Conservation (phyloP, 1,284 basidiomycete genomes). For the Ganoderma lingzhi region DNA sequence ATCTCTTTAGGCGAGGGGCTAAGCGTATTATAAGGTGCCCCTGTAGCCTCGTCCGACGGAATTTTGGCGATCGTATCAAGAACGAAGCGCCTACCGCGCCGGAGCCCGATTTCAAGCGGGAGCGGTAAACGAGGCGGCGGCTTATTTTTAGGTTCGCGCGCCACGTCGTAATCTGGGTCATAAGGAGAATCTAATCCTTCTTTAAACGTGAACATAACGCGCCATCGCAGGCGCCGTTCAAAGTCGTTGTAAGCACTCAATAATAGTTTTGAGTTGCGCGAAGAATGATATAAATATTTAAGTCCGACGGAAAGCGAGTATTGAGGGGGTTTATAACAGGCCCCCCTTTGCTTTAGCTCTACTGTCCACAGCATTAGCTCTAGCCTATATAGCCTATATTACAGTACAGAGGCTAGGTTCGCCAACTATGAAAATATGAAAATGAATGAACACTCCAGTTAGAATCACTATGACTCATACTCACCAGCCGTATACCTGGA, state of each 20-base stretch:
- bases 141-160: background rate
- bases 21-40: background rate
- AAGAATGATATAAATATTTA: too few species aligned
- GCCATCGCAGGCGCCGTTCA: background rate
- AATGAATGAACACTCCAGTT: too few species aligned
- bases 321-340: too few species aligned
- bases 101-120: background rate
- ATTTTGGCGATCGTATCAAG: background rate
- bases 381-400: too few species aligned
- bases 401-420: too few species aligned
- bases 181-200: background rate
- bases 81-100: background rate
- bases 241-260: background rate
- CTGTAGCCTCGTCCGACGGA: background rate
- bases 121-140: background rate
- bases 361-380: too few species aligned
- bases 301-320: too few species aligned
- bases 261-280: too few species aligned
- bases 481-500: too few species aligned
- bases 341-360: too few species aligned
- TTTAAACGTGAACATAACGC: background rate
- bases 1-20: background rate
- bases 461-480: too few species aligned
- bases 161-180: background rate
- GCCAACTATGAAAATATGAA: too few species aligned